Evolutionary conservation across 768 basidiomycete genomes (phyloP).

Genomic region (Leucogyrophana mollusca): DNA sequence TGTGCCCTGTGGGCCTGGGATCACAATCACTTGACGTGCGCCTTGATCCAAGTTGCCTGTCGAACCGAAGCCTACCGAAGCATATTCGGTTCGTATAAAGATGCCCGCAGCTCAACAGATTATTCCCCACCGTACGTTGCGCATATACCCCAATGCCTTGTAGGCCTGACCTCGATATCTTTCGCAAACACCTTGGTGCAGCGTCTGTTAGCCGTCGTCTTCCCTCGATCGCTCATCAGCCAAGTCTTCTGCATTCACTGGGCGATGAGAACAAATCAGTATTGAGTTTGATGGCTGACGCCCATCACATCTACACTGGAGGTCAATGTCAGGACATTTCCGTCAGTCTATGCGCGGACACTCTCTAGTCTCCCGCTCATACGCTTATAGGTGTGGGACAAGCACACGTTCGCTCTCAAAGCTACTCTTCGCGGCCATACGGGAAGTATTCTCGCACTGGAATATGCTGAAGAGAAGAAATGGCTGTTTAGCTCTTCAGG

Average conservation of each 20-base stretch:
- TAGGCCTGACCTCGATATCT: background rate
- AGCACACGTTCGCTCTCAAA: constrained; percentile 64
- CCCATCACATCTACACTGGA: constrained; percentile 76
- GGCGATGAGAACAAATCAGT: constrained; percentile 69
- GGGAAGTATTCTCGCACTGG: constrained; percentile 79
- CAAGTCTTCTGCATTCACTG: constrained; percentile 66
- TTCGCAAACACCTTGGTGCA: constrained; percentile 15
- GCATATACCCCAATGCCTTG: constrained; percentile 1
- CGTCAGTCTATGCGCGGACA: constrained; percentile 37
- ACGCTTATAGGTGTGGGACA: constrained; percentile 79
- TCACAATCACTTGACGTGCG: background rate
- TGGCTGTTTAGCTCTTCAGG: constrained; percentile 94
- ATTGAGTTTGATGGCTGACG: constrained; percentile 72
- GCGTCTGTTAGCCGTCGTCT: constrained; percentile 62
- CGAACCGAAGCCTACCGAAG: too few relatives aligned
- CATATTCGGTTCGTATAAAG: background rate
- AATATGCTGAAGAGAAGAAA: constrained; percentile 67
- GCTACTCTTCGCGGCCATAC: constrained; percentile 77
- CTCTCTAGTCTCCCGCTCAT: background rate
- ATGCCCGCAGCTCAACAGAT: background rate
- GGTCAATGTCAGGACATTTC: constrained; percentile 77
- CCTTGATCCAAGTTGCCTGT: too few relatives aligned
- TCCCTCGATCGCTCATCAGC: constrained; percentile 39
- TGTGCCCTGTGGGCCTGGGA: background rate
- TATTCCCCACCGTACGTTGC: constrained; percentile 25